phyloP scores from a whole-genome alignment of 169 alveolate genomes.

The Eimeria sp. region DNA sequence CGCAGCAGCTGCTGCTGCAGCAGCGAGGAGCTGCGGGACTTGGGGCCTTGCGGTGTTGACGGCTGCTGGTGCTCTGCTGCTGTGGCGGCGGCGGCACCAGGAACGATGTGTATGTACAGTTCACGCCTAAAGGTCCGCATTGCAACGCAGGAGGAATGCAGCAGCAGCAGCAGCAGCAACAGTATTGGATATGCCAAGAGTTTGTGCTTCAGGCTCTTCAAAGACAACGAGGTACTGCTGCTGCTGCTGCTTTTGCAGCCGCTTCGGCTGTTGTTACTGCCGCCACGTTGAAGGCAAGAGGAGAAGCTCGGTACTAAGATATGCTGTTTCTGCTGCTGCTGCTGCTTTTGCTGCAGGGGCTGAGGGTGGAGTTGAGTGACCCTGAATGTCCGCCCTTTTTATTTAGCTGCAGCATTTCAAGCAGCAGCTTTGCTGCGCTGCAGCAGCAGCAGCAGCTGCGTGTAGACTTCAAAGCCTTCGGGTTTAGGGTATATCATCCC shows the following conservation, averaged over 20 bases:
- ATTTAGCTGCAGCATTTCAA: conserved; percentile 31
- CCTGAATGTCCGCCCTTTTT: conserved; percentile 43
- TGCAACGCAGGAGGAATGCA: conserved; percentile 33
- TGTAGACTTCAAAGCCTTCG: conserved; percentile 27
- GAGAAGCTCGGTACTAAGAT: not conserved
- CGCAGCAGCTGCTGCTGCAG: conserved; percentile 61
- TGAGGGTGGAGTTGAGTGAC: conserved; percentile 50
- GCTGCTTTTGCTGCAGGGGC: conserved; percentile 11
- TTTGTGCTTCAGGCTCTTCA: conserved; percentile 26
- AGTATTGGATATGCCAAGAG: conserved; percentile 17
- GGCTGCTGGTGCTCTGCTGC: conserved; percentile 49
- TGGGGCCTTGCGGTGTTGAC: conserved; percentile 47
- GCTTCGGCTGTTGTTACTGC: not conserved
- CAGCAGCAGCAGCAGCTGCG: conserved; percentile 58
- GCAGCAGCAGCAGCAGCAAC: conserved; percentile 67
- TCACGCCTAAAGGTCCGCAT: conserved; percentile 28
- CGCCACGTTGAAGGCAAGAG: not conserved
- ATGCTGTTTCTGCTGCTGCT: conserved; percentile 28
- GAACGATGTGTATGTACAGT: conserved; percentile 29
- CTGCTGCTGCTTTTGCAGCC: conserved; percentile 4
- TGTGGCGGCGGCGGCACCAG: conserved; percentile 28
- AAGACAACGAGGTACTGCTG: conserved; percentile 39
- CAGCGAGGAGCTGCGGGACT: conserved; percentile 44
- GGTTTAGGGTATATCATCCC: not conserved
- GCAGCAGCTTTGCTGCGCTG: conserved; percentile 44